Evolutionary conservation across 257 asterid genomes (phyloP).

Genomic region (Eucommia ulmoides): DNA sequence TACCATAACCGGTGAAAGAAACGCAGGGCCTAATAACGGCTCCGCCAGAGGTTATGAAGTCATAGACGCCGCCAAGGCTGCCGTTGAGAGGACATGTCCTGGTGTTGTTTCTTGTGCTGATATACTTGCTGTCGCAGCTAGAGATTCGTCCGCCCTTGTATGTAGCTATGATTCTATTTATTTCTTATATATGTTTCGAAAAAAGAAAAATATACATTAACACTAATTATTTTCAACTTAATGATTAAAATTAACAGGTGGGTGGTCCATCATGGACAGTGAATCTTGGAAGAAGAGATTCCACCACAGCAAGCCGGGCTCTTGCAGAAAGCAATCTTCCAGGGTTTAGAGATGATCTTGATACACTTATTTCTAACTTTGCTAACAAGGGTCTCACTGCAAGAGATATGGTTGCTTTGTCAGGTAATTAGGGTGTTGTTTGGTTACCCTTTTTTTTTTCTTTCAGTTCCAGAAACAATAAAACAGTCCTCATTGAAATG

Average conservation of each 20-base stretch:
- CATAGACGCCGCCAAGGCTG: constrained; percentile 22
- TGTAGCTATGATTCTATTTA: background rate
- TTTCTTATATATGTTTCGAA: too few species aligned
- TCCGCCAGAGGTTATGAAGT: constrained; percentile 23
- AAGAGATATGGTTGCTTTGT: constrained; percentile 25
- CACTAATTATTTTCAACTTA: too few species aligned
- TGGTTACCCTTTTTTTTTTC: too few species aligned
- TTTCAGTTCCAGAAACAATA: too few species aligned
- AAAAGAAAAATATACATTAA: too few species aligned
- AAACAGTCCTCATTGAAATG: background rate
- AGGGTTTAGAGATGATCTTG: constrained; percentile 6
- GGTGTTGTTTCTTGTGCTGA: constrained; percentile 30
- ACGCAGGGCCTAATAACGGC: constrained; percentile 10
- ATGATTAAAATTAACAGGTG: constrained; percentile 10
- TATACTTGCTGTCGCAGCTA: constrained; percentile 21
- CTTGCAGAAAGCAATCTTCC: constrained; percentile 20
- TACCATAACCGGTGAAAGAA: constrained; percentile 15
- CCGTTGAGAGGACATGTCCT: constrained; percentile 21
- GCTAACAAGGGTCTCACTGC: constrained; percentile 7
- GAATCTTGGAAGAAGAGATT: constrained; percentile 14
- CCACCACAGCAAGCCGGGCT: constrained; percentile 15
- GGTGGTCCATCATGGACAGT: constrained; percentile 30
- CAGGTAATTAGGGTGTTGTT: constrained; percentile 18
- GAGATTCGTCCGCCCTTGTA: constrained; percentile 14
- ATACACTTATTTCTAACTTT: constrained; percentile 10